Evolutionary conservation across 2,329 filamentous ascomycete species (phyloP).

Genomic region (Westerdykella sp.): DNA sequence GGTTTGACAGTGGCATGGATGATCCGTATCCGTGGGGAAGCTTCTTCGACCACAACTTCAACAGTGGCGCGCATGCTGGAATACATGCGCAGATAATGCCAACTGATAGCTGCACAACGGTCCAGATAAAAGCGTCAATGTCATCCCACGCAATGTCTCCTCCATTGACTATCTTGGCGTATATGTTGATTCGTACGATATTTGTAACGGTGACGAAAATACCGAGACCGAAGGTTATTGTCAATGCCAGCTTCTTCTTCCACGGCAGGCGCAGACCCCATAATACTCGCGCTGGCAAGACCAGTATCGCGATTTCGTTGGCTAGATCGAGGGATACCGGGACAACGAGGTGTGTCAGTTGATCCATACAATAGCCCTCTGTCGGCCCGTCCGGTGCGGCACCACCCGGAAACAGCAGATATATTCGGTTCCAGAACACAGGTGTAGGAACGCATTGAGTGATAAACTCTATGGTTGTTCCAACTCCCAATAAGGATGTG

Average conservation of each 20-base stretch:
- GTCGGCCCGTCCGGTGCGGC: background rate
- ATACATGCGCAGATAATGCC: constrained; percentile 2
- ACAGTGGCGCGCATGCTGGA: background rate
- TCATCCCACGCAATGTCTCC: constrained; percentile 3
- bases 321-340: background rate
- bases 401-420: constrained; percentile 1
- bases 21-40: too few species aligned
- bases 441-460: constrained; percentile 1
- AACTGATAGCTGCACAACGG: background rate
- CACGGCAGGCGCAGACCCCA: constrained; percentile 1
- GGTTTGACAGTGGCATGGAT: too few species aligned
- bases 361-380: constrained; percentile 2
- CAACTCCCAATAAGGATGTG: too few species aligned
- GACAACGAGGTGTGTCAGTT: background rate
- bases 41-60: background rate
- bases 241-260: constrained; percentile 2
- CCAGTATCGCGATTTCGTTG: background rate
- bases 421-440: constrained; percentile 4
- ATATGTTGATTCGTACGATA: background rate
- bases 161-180: background rate
- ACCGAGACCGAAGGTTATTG: constrained; percentile 1
- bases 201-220: constrained; percentile 2
- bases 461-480: too few species aligned
- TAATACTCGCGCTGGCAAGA: background rate
- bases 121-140: constrained; percentile 2